These are phyloP conservation scores for Termitomyces heimii DNA, from an alignment of 768 basidiomycete genomes.

Conservation along the genomic window DNA sequence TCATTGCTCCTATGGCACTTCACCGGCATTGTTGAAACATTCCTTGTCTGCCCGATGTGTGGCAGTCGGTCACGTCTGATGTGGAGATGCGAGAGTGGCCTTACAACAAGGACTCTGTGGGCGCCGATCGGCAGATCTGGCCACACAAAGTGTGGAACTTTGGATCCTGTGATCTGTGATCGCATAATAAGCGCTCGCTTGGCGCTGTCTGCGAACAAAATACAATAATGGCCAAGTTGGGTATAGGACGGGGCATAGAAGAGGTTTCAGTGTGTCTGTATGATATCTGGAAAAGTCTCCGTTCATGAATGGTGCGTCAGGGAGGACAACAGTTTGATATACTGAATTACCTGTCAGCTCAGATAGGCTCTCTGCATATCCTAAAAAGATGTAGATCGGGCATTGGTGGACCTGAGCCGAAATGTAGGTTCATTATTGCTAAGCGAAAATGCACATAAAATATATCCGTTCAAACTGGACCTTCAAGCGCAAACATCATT, in stretches of 20 bases:
- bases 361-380: not conserved
- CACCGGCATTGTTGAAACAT: not conserved
- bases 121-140: constrained; percentile 9
- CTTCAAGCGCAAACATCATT: constrained; percentile 10
- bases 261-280: not conserved
- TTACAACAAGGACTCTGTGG: constrained; percentile 7
- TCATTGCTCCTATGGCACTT: not conserved
- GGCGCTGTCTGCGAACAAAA: not conserved
- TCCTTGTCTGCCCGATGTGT: not conserved
- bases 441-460: constrained; percentile 5
- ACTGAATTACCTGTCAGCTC: not conserved
- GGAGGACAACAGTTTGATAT: not conserved
- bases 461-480: constrained; percentile 5
- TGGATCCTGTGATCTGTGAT: constrained; percentile 10
- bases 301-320: not conserved
- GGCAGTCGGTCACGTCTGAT: constrained; percentile 2
- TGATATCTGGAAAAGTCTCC: not conserved
- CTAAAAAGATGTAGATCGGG: not conserved
- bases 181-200: constrained; percentile 6
- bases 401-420: not conserved
- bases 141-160: constrained; percentile 1
- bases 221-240: constrained; percentile 9
- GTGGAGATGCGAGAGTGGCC: not conserved
- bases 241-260: not conserved
- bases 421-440: constrained; percentile 1